Conservation (phyloP, 805 yeast genomes). For the Lipomyces mesembrius region DNA sequence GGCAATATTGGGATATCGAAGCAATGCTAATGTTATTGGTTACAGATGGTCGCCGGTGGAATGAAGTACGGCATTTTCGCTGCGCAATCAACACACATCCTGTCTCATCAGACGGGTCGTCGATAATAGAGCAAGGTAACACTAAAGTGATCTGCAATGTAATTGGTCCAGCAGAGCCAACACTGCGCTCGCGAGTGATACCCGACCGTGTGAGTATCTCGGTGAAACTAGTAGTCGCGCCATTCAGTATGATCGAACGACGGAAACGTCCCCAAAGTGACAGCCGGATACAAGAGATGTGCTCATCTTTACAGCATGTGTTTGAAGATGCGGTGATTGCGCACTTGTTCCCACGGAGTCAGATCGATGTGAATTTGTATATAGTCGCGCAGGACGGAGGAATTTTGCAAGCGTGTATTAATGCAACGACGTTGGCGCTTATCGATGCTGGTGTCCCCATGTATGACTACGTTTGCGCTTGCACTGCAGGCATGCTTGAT, state of each 20-base stretch:
- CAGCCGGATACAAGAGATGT: constrained; percentile 47
- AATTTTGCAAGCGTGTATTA: constrained; percentile 73
- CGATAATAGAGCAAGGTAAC: constrained; percentile 89
- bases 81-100: constrained; percentile 89
- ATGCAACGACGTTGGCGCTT: constrained; percentile 85
- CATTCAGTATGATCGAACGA: constrained; percentile 78
- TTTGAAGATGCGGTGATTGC: constrained; percentile 65
- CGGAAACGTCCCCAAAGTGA: constrained; percentile 72
- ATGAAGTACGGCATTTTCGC: constrained; percentile 81
- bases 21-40: neutral
- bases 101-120: constrained; percentile 82
- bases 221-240: constrained; percentile 72
- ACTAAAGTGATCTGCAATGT: constrained; percentile 85
- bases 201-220: constrained; percentile 60
- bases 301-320: constrained; percentile 43
- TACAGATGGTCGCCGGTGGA: constrained; percentile 89
- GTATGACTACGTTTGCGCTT: constrained; percentile 85
- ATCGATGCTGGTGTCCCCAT: constrained; percentile 95
- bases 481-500: constrained; percentile 79
- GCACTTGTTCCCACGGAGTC: constrained; percentile 79
- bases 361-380: constrained; percentile 73
- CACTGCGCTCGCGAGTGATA: constrained; percentile 51
- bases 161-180: constrained; percentile 89
- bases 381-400: constrained; percentile 93
- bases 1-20: neutral